A percentile compares a stretch with the other conserved stretches of the same genome.
These are phyloP conservation scores for Lactarius tabidus DNA, from an alignment of 768 basidiomycete genomes.

Conservation along the genomic window DNA sequence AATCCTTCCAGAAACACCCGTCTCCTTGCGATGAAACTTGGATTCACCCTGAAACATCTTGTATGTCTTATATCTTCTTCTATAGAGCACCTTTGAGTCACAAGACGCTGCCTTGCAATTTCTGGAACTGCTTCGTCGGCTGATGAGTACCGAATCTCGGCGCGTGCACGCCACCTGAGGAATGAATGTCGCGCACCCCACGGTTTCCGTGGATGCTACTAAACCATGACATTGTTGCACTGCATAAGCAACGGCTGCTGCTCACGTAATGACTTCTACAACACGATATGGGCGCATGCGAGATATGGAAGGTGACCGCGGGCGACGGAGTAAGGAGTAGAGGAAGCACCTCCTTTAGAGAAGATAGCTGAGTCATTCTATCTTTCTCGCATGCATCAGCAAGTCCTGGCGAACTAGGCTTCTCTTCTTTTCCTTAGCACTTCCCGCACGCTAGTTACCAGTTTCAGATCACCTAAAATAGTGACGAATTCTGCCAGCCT, in stretches of 20 bases:
- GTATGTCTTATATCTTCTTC: not conserved
- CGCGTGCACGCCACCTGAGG: too few species aligned
- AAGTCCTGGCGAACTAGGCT: slow-evolving; percentile 72
- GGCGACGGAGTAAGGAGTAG: slow-evolving; percentile 65
- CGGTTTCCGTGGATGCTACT: too few species aligned
- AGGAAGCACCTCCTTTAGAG: slow-evolving; percentile 72
- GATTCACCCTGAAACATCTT: not conserved
- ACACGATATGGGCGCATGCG: slow-evolving; percentile 47
- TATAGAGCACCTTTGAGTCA: too few species aligned
- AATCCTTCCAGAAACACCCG: not conserved
- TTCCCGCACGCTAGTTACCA: slow-evolving; percentile 84
- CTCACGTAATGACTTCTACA: too few species aligned
- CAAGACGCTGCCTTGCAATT: too few species aligned
- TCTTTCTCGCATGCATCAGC: slow-evolving; percentile 1
- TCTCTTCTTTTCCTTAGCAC: slow-evolving; percentile 78
- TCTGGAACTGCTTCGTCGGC: too few species aligned
- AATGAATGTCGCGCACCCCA: too few species aligned
- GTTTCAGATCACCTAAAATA: slow-evolving; percentile 82
- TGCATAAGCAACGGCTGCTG: too few species aligned
- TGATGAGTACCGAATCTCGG: too few species aligned
- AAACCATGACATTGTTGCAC: too few species aligned
- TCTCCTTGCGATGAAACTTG: not conserved
- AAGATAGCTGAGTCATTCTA: slow-evolving; percentile 8
- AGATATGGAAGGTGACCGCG: slow-evolving; percentile 54
- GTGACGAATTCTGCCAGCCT: slow-evolving; percentile 97